phyloP scores from a whole-genome alignment of 306 rosid genomes.

The Cucumis melo region DNA sequence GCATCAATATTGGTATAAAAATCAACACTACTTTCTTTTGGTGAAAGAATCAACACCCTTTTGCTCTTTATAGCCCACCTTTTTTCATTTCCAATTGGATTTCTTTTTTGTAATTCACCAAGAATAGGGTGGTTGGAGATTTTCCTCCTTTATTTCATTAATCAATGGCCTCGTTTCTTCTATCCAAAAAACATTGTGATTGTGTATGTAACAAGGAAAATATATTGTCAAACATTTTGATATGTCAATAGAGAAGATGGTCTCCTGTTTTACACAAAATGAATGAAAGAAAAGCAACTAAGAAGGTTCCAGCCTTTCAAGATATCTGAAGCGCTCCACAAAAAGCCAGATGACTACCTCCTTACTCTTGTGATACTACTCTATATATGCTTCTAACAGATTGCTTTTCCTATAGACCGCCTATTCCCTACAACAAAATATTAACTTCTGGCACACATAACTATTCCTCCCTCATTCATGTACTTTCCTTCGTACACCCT shows the following conservation, averaged over 20 bases:
- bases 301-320: background rate
- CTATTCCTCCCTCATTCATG: background rate
- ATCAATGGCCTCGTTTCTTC: too few relatives aligned
- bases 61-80: too few relatives aligned
- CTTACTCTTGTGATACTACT: background rate
- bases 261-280: background rate
- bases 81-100: too few relatives aligned
- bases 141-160: too few relatives aligned
- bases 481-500: background rate
- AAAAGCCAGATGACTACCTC: background rate
- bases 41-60: too few relatives aligned
- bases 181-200: background rate
- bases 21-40: too few relatives aligned
- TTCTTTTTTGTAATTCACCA: too few relatives aligned
- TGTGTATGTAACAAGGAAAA: background rate
- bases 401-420: background rate
- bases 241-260: background rate
- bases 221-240: background rate
- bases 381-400: background rate
- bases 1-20: too few relatives aligned
- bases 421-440: background rate
- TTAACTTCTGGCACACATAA: background rate
- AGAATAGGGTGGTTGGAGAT: too few relatives aligned
- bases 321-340: background rate
- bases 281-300: background rate